phyloP scores from a whole-genome alignment of 169 alveolate species.

The Condylostoma magnum region DNA sequence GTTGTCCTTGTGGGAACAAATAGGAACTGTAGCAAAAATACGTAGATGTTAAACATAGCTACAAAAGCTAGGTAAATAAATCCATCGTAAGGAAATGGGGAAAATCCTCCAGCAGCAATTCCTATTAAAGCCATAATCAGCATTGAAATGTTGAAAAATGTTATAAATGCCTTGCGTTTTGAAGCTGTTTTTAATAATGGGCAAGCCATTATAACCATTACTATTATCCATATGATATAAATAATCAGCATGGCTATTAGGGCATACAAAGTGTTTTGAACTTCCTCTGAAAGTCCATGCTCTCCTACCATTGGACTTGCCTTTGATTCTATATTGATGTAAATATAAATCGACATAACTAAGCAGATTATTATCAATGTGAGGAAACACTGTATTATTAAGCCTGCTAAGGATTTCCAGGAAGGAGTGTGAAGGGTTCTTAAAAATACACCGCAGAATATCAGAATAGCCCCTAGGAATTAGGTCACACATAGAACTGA shows the following conservation, averaged over 20 bases:
- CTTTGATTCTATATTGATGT: conserved; percentile 5
- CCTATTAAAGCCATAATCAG: conserved; percentile 5
- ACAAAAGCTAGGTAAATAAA: neutral
- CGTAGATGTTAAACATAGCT: neutral
- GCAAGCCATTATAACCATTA: neutral
- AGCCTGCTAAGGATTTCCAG: neutral
- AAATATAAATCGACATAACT: neutral
- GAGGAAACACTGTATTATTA: neutral
- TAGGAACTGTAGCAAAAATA: neutral
- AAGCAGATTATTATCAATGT: neutral
- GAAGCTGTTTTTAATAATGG: neutral
- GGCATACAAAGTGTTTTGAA: neutral
- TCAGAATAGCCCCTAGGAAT: neutral
- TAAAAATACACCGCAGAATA: conserved; percentile 2
- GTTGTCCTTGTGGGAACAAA: neutral
- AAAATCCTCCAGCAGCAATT: conserved; percentile 13
- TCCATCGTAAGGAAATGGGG: conserved; percentile 8
- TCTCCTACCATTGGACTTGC: neutral
- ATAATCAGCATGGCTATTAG: neutral
- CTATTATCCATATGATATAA: neutral
- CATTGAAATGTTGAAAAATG: neutral
- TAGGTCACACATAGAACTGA: conserved; percentile 19
- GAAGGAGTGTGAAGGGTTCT: neutral
- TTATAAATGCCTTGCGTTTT: neutral
- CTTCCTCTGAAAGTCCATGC: neutral